Evolutionary conservation across 2,329 filamentous ascomycete genomes (phyloP).

Genomic region (Thielaviopsis populi): DNA sequence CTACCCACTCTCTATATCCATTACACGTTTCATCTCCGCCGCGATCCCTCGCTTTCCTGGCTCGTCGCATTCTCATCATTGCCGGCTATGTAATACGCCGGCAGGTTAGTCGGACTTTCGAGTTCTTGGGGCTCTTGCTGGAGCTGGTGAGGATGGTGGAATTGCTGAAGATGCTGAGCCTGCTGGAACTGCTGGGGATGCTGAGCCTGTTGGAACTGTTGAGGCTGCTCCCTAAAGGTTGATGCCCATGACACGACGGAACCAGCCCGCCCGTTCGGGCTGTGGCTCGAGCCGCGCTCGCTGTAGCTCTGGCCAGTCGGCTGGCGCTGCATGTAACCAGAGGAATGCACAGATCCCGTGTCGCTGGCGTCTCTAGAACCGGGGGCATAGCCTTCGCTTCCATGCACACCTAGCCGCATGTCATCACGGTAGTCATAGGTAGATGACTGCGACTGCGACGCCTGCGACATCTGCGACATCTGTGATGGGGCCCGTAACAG

Average conservation of each 20-base stretch:
- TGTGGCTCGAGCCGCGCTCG: neutral
- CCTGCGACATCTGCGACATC: neutral
- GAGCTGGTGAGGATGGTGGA: neutral
- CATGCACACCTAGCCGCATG: neutral
- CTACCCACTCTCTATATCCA: neutral
- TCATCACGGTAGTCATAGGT: neutral
- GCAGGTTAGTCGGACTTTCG: neutral
- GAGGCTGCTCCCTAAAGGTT: neutral
- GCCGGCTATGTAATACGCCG: neutral
- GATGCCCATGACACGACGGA: neutral
- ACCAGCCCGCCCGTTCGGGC: neutral
- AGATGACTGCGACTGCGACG: neutral
- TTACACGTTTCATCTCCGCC: neutral
- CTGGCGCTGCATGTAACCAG: neutral
- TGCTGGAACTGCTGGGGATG: neutral
- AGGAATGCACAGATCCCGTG: neutral
- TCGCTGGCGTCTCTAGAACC: neutral
- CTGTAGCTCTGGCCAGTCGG: neutral
- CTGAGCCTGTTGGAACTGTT: neutral
- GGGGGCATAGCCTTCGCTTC: neutral
- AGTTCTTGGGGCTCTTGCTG: neutral
- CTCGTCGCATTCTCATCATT: neutral
- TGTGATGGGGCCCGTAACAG: neutral
- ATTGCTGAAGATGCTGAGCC: neutral
- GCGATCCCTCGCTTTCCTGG: neutral